A percentile compares a stretch with the other conserved stretches of the same genome.
phyloP scores from a whole-genome alignment of 2,329 filamentous ascomycete genomes.

The Colletotrichum salicis region DNA sequence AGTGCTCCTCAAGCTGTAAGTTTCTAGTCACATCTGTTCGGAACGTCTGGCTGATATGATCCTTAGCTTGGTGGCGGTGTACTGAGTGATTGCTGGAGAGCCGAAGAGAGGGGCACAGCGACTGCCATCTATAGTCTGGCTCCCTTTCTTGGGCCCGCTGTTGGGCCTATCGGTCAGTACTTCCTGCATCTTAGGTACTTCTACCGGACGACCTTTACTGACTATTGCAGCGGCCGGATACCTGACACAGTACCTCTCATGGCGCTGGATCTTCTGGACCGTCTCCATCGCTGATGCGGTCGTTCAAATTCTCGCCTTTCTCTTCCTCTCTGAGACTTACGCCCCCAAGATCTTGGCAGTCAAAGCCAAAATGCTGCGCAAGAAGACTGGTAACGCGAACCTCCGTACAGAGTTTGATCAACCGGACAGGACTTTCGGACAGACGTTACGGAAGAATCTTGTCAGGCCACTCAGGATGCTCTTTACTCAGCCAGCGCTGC shows the following conservation, averaged over 20 bases:
- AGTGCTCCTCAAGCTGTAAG: conserved; percentile 57
- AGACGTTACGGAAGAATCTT: conserved; percentile 45
- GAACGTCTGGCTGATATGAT: neutral
- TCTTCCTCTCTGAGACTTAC: conserved; percentile 53
- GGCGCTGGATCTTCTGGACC: conserved; percentile 59
- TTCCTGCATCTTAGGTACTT: no score
- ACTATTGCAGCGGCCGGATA: conserved; percentile 48
- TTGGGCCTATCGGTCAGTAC: conserved; percentile 51
- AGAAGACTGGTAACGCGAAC: conserved; percentile 42
- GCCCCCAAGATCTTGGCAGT: conserved; percentile 44
- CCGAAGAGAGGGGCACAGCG: conserved; percentile 50
- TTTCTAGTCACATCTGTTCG: no score
- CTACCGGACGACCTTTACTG: neutral
- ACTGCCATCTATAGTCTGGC: conserved; percentile 48
- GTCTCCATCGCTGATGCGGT: conserved; percentile 50
- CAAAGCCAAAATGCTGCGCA: conserved; percentile 43
- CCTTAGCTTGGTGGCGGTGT: conserved; percentile 55
- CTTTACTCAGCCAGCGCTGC: conserved; percentile 60
- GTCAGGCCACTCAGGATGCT: conserved; percentile 61
- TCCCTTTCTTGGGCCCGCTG: conserved; percentile 55
- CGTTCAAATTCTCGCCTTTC: conserved; percentile 47
- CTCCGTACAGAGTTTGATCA: conserved; percentile 44
- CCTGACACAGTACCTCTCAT: conserved; percentile 48
- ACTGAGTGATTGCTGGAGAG: conserved; percentile 59
- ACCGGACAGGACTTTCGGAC: conserved; percentile 40